A percentile compares a stretch with the other conserved stretches of the same genome.
Evolutionary conservation across 1,284 basidiomycete genomes (phyloP).

Genomic region (Cryptococcus sp.): DNA sequence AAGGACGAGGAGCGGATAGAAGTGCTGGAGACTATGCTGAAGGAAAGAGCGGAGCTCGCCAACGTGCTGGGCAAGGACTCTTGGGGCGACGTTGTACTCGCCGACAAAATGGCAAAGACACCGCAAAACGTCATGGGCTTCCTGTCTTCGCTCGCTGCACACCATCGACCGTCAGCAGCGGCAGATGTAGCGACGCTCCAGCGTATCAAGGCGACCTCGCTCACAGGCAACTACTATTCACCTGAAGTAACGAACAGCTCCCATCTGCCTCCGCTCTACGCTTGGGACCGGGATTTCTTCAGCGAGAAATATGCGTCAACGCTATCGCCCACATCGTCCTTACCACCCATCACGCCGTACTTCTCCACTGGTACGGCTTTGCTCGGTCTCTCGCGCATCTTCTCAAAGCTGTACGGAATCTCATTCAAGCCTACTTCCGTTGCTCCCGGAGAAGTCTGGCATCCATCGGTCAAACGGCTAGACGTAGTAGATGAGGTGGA

Average conservation of each 20-base stretch:
- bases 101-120: constrained; percentile 92
- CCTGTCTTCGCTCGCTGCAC: constrained; percentile 72
- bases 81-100: constrained; percentile 78
- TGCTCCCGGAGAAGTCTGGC: constrained; percentile 82
- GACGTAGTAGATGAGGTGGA: constrained; percentile 80
- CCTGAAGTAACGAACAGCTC: constrained; percentile 31
- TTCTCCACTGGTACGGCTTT: constrained; percentile 81
- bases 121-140: constrained; percentile 87
- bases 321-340: constrained; percentile 66
- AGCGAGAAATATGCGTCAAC: constrained; percentile 43
- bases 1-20: constrained; percentile 55
- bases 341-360: constrained; percentile 64
- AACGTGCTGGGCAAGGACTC: constrained; percentile 76
- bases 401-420: constrained; percentile 83
- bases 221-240: constrained; percentile 22
- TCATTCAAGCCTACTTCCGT: constrained; percentile 68
- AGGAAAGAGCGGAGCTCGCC: constrained; percentile 75
- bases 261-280: constrained; percentile 68
- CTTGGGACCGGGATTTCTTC: constrained; percentile 93
- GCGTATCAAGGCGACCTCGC: constrained; percentile 66
- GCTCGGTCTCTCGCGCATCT: constrained; percentile 80
- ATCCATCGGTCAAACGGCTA: constrained; percentile 81
- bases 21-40: constrained; percentile 73
- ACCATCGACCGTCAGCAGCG: constrained; percentile 73
- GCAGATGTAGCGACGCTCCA: constrained; percentile 72